Conservation (phyloP, 257 asterid genomes). For the Paulownia fortunei region DNA sequence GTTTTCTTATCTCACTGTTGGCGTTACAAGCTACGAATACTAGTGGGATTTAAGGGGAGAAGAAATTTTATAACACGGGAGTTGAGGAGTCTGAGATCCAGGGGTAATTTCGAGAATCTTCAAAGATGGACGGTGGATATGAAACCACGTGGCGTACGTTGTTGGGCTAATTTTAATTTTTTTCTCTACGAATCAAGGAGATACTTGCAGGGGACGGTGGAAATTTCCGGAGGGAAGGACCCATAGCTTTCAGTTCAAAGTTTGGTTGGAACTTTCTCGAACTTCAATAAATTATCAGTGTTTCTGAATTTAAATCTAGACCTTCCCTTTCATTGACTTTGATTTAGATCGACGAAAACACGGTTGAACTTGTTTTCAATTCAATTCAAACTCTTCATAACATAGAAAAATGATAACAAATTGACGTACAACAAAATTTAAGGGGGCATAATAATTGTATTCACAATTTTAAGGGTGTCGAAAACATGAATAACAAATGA, state of each 20-base stretch:
- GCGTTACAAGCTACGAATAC: constrained; percentile 13
- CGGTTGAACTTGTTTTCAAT: too few species aligned
- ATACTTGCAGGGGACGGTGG: neutral
- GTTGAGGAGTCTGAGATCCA: neutral
- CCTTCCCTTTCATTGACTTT: too few species aligned
- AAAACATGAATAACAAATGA: too few species aligned
- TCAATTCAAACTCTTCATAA: too few species aligned
- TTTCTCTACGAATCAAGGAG: neutral
- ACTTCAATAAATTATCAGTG: neutral
- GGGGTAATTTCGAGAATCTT: constrained; percentile 13
- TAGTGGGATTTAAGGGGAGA: neutral
- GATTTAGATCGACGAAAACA: too few species aligned
- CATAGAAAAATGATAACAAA: too few species aligned
- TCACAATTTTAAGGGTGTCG: too few species aligned
- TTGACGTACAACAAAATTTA: too few species aligned
- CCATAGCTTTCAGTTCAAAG: too few species aligned
- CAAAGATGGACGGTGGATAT: neutral
- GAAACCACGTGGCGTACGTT: constrained; percentile 30
- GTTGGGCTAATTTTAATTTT: neutral
- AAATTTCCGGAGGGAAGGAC: neutral
- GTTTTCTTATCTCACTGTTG: neutral
- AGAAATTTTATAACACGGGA: neutral
- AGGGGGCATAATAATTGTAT: too few species aligned
- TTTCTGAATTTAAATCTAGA: neutral
- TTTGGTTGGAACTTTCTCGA: constrained; percentile 14